Conservation (phyloP, 1,284 basidiomycete species). For the Melampsora abietis-canadensis region DNA sequence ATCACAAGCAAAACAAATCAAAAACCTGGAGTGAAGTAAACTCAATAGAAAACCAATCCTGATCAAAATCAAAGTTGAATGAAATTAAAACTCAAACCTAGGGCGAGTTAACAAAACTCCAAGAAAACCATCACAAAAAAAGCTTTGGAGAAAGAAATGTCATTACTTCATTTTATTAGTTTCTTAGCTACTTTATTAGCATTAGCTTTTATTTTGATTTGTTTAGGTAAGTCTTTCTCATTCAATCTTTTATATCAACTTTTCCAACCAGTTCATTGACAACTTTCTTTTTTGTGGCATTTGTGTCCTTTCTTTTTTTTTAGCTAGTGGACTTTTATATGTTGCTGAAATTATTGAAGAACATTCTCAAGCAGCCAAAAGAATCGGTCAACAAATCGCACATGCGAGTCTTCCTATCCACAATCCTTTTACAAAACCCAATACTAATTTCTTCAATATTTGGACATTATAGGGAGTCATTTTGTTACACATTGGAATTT, state of each 20-base stretch:
- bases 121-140: not conserved
- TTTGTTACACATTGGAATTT: slow-evolving; percentile 11
- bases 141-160: slow-evolving; percentile 41
- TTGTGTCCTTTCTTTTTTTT: slow-evolving; percentile 43
- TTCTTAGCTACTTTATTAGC: slow-evolving; percentile 67
- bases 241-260: not conserved
- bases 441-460: too few species aligned
- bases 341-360: slow-evolving; percentile 92
- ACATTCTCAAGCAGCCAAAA: slow-evolving; percentile 74
- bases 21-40: too few species aligned
- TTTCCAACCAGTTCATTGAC: too few species aligned
- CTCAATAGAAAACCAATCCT: too few species aligned
- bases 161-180: slow-evolving; percentile 51
- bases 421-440: too few species aligned
- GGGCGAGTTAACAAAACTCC: too few species aligned
- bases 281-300: not conserved
- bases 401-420: slow-evolving; percentile 67
- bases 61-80: too few species aligned
- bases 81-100: too few species aligned
- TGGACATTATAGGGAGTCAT: not conserved
- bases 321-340: slow-evolving; percentile 87
- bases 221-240: slow-evolving; percentile 61
- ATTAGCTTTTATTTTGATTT: slow-evolving; percentile 74
- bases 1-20: too few species aligned
- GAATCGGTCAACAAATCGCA: slow-evolving; percentile 71